These are phyloP conservation scores for Sugiyamaella xylanicola DNA, from an alignment of 1,139 yeast species.

Conservation along the genomic window DNA sequence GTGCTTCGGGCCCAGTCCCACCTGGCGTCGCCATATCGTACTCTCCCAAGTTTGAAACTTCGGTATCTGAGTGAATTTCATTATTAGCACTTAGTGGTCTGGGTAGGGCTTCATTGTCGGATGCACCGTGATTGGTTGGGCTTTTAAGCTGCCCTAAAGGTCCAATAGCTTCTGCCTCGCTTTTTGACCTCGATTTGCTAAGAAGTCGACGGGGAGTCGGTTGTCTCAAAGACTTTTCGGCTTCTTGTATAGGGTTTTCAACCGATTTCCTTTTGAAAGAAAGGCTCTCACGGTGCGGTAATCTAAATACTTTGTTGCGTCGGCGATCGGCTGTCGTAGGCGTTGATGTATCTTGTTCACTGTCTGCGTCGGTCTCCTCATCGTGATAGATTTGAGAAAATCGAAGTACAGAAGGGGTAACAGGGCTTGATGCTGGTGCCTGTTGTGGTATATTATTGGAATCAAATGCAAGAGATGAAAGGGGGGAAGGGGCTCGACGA, in stretches of 20 bases:
- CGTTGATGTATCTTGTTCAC: neutral
- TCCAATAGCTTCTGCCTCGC: conserved; percentile 30
- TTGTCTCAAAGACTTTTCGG: neutral
- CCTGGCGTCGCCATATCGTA: conserved; percentile 6
- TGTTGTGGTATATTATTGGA: neutral
- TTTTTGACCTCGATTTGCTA: conserved; percentile 30
- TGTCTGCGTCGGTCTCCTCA: conserved; percentile 10
- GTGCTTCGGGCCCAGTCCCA: neutral
- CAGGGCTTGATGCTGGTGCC: neutral
- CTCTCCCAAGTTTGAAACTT: conserved; percentile 6
- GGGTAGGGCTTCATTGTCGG: neutral
- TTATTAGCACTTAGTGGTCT: conserved; percentile 1
- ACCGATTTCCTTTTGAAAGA: neutral
- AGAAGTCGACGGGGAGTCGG: conserved; percentile 21
- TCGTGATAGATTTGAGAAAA: neutral
- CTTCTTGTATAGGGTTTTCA: neutral
- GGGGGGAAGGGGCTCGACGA: conserved; percentile 5
- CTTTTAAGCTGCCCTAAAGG: conserved; percentile 10
- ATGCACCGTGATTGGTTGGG: conserved; percentile 9
- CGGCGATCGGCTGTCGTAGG: neutral
- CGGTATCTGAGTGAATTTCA: conserved; percentile 28
- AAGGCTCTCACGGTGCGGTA: conserved; percentile 11
- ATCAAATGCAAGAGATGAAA: conserved; percentile 4
- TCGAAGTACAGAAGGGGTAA: neutral
- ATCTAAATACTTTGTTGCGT: neutral